A percentile compares a stretch with the other conserved stretches of the same genome.
phyloP scores from a whole-genome alignment of 2,329 filamentous ascomycete species.

The Clathrospora elynae region DNA sequence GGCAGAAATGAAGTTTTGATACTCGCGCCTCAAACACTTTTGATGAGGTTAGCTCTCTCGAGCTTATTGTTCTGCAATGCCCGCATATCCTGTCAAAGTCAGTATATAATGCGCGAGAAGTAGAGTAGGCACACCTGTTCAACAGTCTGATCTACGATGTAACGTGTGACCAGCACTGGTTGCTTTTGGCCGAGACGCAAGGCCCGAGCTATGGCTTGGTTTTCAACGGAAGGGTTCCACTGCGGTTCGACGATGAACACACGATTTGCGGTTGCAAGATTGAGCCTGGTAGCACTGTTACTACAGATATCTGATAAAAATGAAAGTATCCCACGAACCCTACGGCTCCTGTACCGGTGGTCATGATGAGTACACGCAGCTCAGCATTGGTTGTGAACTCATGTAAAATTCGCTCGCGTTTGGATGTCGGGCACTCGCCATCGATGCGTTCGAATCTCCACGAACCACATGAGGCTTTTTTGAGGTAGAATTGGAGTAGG shows the following conservation, averaged over 20 bases:
- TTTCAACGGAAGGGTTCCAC: conserved; percentile 61
- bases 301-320: neutral
- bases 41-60: conserved; percentile 22
- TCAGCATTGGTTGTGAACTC: conserved; percentile 42
- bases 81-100: conserved; percentile 39
- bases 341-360: conserved; percentile 57
- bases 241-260: conserved; percentile 61
- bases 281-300: conserved; percentile 44
- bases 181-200: conserved; percentile 55
- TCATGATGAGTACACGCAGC: conserved; percentile 57
- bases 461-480: neutral
- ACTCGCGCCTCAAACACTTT: no score
- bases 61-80: conserved; percentile 44
- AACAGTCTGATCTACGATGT: conserved; percentile 52
- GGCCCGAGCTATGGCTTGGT: conserved; percentile 58
- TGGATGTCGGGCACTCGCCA: conserved; percentile 47
- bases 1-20: no score
- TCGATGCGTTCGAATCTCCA: conserved; percentile 51
- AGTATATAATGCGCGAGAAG: conserved; percentile 1
- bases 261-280: conserved; percentile 56
- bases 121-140: conserved; percentile 49
- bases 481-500: conserved; percentile 26
- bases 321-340: conserved; percentile 44
- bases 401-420: conserved; percentile 49
- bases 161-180: conserved; percentile 54